A percentile compares a stretch with the other conserved stretches of the same genome.
Conservation (phyloP, 2,329 filamentous ascomycete genomes). For the Colletotrichum sp. region DNA sequence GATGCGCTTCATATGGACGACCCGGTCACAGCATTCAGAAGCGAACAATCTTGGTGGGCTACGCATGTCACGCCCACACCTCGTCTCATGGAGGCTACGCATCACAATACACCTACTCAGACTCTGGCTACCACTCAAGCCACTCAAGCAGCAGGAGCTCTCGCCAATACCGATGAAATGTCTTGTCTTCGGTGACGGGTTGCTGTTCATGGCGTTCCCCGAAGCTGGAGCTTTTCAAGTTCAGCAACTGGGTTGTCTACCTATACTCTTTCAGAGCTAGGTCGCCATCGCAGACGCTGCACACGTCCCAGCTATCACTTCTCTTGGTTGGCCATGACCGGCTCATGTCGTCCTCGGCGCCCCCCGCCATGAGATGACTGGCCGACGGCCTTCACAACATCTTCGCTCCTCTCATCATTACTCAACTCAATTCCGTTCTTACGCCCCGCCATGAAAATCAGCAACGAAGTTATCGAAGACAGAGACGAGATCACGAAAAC, state of each 20-base stretch:
- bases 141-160: slow-evolving; percentile 50
- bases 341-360: slow-evolving; percentile 43
- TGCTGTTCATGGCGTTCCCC: slow-evolving; percentile 45
- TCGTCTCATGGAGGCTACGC: slow-evolving; percentile 40
- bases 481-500: slow-evolving; percentile 24
- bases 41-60: slow-evolving; percentile 82
- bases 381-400: neutral
- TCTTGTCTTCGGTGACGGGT: slow-evolving; percentile 57
- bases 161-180: slow-evolving; percentile 53
- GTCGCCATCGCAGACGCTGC: slow-evolving; percentile 36
- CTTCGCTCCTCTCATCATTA: neutral
- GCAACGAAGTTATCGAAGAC: slow-evolving; percentile 36
- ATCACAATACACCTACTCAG: slow-evolving; percentile 50
- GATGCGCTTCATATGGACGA: slow-evolving; percentile 77
- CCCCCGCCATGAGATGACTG: slow-evolving; percentile 24
- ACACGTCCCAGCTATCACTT: slow-evolving; percentile 54
- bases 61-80: slow-evolving; percentile 70
- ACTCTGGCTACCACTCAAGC: slow-evolving; percentile 60
- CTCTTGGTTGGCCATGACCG: slow-evolving; percentile 52
- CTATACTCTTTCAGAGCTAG: slow-evolving; percentile 51
- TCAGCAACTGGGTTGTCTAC: slow-evolving; percentile 52
- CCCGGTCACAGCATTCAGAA: slow-evolving; percentile 75
- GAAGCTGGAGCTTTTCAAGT: slow-evolving; percentile 47
- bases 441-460: slow-evolving; percentile 21
- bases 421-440: neutral